Conservation (phyloP, 148 eudicot genomes). For the Agrostemma githago region DNA sequence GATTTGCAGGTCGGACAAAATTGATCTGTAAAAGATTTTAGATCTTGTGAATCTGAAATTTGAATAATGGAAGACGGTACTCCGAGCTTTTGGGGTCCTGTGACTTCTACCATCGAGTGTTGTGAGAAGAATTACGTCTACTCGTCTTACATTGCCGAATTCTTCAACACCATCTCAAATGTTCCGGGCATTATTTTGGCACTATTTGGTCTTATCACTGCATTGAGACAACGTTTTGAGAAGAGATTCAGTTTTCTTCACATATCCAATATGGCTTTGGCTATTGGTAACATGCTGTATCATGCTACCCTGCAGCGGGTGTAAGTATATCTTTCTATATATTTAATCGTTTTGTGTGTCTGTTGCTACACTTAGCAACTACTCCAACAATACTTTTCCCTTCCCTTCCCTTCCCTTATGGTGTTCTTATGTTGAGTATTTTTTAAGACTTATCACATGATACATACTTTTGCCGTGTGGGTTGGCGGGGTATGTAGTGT, state of each 20-base stretch:
- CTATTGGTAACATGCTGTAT: constrained; percentile 73
- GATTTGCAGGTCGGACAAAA: background rate
- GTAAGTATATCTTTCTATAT: constrained; percentile 40
- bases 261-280: constrained; percentile 71
- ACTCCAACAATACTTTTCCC: background rate
- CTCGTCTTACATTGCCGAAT: constrained; percentile 77
- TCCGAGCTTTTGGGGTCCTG: constrained; percentile 89
- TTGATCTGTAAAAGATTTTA: background rate
- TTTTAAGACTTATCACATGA: background rate
- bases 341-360: background rate
- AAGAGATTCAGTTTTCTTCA: constrained; percentile 80
- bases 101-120: constrained; percentile 71
- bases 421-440: background rate
- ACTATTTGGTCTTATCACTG: constrained; percentile 66
- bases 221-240: constrained; percentile 70
- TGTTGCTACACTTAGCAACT: background rate
- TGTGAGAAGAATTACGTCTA: constrained; percentile 69
- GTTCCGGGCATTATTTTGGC: constrained; percentile 63
- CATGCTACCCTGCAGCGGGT: constrained; percentile 73
- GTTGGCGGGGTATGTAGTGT: background rate
- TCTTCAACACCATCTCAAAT: constrained; percentile 74
- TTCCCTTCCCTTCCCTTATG: no score
- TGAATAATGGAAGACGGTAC: background rate
- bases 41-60: background rate
- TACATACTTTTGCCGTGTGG: no score